A percentile compares a stretch with the other conserved stretches of the same genome.
Conservation (phyloP, 257 asterid species). For the Solanum pennellii region DNA sequence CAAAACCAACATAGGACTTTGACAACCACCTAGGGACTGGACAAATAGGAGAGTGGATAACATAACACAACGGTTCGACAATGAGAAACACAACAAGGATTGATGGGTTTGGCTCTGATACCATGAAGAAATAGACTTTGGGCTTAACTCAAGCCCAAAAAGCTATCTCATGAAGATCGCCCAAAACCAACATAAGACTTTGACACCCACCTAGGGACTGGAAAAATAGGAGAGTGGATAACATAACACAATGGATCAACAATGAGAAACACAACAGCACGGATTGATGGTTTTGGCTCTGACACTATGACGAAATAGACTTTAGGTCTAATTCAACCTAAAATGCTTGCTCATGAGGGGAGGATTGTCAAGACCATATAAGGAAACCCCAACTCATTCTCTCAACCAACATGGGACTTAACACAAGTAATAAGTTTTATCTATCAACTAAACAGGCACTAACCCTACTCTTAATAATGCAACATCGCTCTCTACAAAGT, state of each 20-base stretch:
- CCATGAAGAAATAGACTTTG: background rate
- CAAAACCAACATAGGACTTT: background rate
- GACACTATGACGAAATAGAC: background rate
- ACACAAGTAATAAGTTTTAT: background rate
- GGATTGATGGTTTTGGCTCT: background rate
- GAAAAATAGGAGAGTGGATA: background rate
- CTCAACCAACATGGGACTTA: background rate
- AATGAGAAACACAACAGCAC: background rate
- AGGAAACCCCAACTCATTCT: background rate
- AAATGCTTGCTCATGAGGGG: background rate
- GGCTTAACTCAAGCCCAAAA: background rate
- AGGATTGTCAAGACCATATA: background rate
- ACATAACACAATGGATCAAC: background rate
- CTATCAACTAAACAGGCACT: background rate
- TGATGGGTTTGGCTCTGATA: too few relatives aligned
- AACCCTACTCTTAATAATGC: background rate
- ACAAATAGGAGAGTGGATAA: background rate
- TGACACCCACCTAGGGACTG: background rate
- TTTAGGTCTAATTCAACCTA: background rate
- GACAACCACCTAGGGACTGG: background rate
- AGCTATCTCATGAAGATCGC: background rate
- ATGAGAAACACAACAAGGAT: background rate
- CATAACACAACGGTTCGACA: background rate
- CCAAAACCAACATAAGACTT: background rate
- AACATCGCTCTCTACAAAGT: background rate